phyloP scores from a whole-genome alignment of 345 rosid species.

The Fremontodendron californicum region DNA sequence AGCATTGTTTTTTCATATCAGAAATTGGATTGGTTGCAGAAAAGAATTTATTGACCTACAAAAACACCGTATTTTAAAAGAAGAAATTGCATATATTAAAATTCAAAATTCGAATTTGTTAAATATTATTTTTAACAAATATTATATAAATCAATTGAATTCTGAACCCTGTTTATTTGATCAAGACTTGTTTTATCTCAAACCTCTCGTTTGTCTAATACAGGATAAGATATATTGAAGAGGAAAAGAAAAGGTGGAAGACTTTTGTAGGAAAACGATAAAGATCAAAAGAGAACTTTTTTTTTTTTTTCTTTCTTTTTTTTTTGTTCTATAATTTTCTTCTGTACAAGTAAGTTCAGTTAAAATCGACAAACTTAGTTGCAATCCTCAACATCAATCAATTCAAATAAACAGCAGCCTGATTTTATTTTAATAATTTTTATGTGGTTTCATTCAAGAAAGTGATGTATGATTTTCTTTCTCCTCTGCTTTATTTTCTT shows the following conservation, averaged over 20 bases:
- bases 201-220: slow-evolving; percentile 11
- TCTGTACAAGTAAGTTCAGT: background rate
- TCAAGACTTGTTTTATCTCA: background rate
- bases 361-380: slow-evolving; percentile 22
- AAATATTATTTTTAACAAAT: too few relatives aligned
- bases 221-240: background rate
- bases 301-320: background rate
- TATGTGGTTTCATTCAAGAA: background rate
- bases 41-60: too few relatives aligned
- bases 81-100: too few relatives aligned
- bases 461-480: background rate
- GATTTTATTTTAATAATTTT: background rate
- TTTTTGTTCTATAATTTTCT: background rate
- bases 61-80: too few relatives aligned
- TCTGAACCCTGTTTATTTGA: background rate
- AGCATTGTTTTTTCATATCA: too few relatives aligned
- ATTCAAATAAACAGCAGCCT: background rate
- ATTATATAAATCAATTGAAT: too few relatives aligned
- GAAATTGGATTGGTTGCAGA: too few relatives aligned
- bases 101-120: too few relatives aligned
- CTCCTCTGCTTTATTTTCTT: background rate
- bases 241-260: slow-evolving; percentile 9
- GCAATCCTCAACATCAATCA: slow-evolving; percentile 17
- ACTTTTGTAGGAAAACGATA: slow-evolving; percentile 23
- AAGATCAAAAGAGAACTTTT: background rate